phyloP scores from a whole-genome alignment of 2,329 filamentous ascomycete species.

The Hymenoscyphus occultus region DNA sequence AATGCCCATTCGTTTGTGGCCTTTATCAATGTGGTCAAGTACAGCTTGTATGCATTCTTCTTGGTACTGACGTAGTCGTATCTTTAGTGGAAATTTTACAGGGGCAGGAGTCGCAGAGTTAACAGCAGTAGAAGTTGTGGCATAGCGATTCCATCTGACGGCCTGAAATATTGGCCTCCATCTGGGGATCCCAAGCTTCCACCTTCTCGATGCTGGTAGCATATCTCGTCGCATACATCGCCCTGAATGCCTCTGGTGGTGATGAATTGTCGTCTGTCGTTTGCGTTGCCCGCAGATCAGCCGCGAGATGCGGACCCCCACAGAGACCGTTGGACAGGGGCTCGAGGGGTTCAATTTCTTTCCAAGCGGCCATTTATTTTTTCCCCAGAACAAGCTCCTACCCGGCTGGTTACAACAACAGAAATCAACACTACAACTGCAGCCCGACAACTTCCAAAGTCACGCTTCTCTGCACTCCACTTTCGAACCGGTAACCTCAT shows the following conservation, averaged over 20 bases:
- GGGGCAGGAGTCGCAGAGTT: slow-evolving; percentile 10
- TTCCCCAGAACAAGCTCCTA: background rate
- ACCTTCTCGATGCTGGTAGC: slow-evolving; percentile 35
- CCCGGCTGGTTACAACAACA: background rate
- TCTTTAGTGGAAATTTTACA: slow-evolving; percentile 20
- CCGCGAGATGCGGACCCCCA: background rate
- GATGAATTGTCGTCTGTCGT: slow-evolving; percentile 10
- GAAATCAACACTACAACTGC: background rate
- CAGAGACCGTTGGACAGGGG: background rate
- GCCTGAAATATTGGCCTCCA: slow-evolving; percentile 17
- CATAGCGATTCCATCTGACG: slow-evolving; percentile 17
- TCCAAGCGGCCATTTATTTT: background rate
- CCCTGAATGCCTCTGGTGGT: background rate
- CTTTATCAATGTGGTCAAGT: slow-evolving; percentile 62
- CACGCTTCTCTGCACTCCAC: background rate
- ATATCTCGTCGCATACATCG: slow-evolving; percentile 22
- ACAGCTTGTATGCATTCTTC: slow-evolving; percentile 88
- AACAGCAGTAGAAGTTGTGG: slow-evolving; percentile 15
- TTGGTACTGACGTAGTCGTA: slow-evolving; percentile 78
- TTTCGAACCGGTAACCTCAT: background rate
- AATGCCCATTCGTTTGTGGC: slow-evolving; percentile 76
- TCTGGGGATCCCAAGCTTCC: slow-evolving; percentile 17
- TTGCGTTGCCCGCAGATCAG: background rate
- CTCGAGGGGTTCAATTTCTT: background rate
- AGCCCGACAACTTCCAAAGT: background rate